Conservation (phyloP, 106 monocot genomes). For the Triglochin maritima region DNA sequence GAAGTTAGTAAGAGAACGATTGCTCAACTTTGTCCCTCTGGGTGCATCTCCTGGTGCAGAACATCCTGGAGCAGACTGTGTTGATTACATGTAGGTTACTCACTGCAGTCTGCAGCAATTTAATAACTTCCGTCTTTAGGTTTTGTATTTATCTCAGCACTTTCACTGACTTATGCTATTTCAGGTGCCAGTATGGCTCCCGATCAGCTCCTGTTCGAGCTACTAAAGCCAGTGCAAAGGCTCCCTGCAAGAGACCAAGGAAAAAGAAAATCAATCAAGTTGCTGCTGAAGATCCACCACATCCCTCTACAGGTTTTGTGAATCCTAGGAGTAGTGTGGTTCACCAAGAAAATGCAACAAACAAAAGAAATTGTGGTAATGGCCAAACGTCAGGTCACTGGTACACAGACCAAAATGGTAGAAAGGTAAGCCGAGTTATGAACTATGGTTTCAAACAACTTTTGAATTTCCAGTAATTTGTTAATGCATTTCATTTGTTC, state of each 20-base stretch:
- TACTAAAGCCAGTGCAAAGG: not conserved
- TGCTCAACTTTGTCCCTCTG: constrained; percentile 61
- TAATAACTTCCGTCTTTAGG: not conserved
- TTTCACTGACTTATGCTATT: constrained; percentile 6
- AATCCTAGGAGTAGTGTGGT: constrained; percentile 26
- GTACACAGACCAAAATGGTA: constrained; percentile 75
- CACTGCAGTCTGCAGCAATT: not conserved
- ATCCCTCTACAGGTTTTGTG: constrained; percentile 26
- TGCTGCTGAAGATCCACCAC: constrained; percentile 4
- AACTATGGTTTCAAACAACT: not conserved
- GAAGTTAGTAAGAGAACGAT: constrained; percentile 32
- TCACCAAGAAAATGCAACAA: constrained; percentile 53
- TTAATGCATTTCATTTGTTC: not conserved
- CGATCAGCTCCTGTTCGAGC: constrained; percentile 6
- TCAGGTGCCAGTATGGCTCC: constrained; percentile 42
- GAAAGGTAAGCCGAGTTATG: constrained; percentile 42
- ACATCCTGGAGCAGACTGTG: constrained; percentile 19
- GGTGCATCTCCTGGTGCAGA: constrained; percentile 21
- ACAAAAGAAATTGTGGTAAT: constrained; percentile 39
- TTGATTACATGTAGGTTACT: constrained; percentile 59
- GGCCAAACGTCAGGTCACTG: constrained; percentile 53
- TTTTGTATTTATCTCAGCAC: constrained; percentile 1
- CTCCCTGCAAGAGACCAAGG: constrained; percentile 11
- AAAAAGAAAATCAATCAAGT: constrained; percentile 18
- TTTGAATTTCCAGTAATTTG: not conserved